A percentile compares a stretch with the other conserved stretches of the same genome.
Evolutionary conservation across 305 asterid species (phyloP).

Genomic region (Fraxinus angustifolia): DNA sequence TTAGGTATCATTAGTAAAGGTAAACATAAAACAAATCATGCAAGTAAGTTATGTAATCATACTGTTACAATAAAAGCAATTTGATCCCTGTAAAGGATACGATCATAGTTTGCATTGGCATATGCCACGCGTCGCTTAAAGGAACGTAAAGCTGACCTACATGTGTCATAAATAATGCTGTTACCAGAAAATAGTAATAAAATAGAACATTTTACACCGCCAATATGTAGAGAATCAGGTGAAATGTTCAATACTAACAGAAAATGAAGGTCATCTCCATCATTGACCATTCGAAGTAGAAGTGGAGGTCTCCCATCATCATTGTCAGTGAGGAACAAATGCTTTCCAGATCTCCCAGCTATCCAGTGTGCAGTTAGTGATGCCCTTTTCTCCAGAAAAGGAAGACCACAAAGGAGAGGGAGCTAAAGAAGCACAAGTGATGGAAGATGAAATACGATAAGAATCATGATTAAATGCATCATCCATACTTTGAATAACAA

Average conservation of each 20-base stretch:
- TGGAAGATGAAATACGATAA: constrained; percentile 1
- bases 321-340: constrained; percentile 78
- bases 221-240: background rate
- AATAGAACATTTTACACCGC: background rate
- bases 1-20: constrained; percentile 42
- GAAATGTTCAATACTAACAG: constrained; percentile 47
- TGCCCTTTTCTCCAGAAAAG: constrained; percentile 73
- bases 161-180: constrained; percentile 9
- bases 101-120: constrained; percentile 81
- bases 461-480: background rate
- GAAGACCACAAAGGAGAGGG: constrained; percentile 87
- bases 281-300: constrained; percentile 71
- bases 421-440: constrained; percentile 42
- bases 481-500: background rate
- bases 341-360: constrained; percentile 89
- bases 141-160: constrained; percentile 72
- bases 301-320: constrained; percentile 81
- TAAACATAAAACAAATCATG: constrained; percentile 24
- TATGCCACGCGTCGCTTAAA: constrained; percentile 92
- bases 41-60: background rate
- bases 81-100: constrained; percentile 52
- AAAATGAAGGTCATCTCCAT: constrained; percentile 62
- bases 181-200: constrained; percentile 12
- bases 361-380: constrained; percentile 79
- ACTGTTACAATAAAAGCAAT: constrained; percentile 10